Base-by-base conservation (phyloP, 2,329 filamentous ascomycete species). In the Davidsoniella neocaledoniae region DNA sequence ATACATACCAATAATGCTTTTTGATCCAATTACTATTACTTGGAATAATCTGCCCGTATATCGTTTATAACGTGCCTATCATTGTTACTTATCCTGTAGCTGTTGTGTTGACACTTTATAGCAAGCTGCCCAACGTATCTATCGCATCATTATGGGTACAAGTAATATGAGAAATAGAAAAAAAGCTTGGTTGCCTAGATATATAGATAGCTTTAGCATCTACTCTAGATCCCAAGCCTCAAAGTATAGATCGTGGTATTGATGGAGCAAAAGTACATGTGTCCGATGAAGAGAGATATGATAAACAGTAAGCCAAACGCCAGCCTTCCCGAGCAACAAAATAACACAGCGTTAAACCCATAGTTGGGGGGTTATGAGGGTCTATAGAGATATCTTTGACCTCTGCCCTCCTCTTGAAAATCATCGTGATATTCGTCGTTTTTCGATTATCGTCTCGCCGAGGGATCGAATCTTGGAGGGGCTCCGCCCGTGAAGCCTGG, bases 391-490 rank as follows among this genome's bases (percentile, higher is more conserved):
- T 45, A 48, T 26, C 46, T 48, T 48, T 16, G 37, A 40, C 26
- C 46, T 26, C 40, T 39, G 33, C 43, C 47, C 38, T 49, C 37
- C 23, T 43, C 39, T 25, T 43, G 9, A 42, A 36, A 21, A 33
- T 43, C 16, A 48, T 40, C 33, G 41, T 49, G 8, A 36, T 45
- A 19, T n/a, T 46, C 33, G 43, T 44, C 29, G 16, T 46, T 39
- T 37, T 45, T 10, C 10, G 33, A 44, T 53, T 69, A 78, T 69
- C 73, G 68, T 64, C 76, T 71, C 49, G 79, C 78, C 52, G 83
- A 79, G 54, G 78, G 79, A 66, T 86, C 82, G 68, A 90, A 90
- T 55, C 84, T 83, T 53, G 82, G 81, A 46, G 79, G 75, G 33
- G 66, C 66, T 54, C 76, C 76, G 57, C 68, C 66, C 54, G 64